A percentile compares a stretch with the other conserved stretches of the same genome.
These are phyloP conservation scores for Casuarina glauca DNA, from an alignment of 306 rosid species.

Conservation along the genomic window DNA sequence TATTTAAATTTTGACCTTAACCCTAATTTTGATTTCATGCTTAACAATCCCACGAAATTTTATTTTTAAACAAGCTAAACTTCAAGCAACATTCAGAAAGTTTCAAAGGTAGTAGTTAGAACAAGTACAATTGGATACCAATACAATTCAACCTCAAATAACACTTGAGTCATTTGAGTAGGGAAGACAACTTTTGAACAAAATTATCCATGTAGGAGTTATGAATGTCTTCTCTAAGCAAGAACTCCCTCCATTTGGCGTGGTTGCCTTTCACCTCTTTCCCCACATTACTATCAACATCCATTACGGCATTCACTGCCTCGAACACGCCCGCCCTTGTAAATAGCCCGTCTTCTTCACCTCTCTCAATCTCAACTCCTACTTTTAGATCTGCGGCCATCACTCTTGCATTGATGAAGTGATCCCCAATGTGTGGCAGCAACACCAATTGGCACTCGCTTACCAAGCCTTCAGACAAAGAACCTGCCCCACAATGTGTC, in stretches of 20 bases:
- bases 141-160: too few relatives aligned
- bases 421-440: slow-evolving; percentile 56
- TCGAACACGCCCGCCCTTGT: slow-evolving; percentile 45
- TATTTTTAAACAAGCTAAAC: not conserved
- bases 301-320: slow-evolving; percentile 43
- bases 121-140: not conserved
- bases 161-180: slow-evolving; percentile 3
- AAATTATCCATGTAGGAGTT: slow-evolving; percentile 44
- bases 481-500: slow-evolving; percentile 28
- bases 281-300: slow-evolving; percentile 40
- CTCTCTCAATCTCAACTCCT: slow-evolving; percentile 60
- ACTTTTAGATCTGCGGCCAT: slow-evolving; percentile 48
- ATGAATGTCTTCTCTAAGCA: slow-evolving; percentile 42
- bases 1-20: too few relatives aligned
- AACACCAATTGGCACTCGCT: slow-evolving; percentile 31
- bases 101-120: too few relatives aligned
- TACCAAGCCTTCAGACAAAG: too few relatives aligned
- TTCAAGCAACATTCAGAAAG: not conserved
- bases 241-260: slow-evolving; percentile 48
- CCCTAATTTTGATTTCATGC: too few relatives aligned
- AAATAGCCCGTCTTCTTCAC: slow-evolving; percentile 54
- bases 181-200: slow-evolving; percentile 35
- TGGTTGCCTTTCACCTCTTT: slow-evolving; percentile 44
- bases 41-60: not conserved
- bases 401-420: slow-evolving; percentile 54